phyloP scores from a whole-genome alignment of 2,329 filamentous ascomycete species.

The Teratosphaeria epicoccoides region DNA sequence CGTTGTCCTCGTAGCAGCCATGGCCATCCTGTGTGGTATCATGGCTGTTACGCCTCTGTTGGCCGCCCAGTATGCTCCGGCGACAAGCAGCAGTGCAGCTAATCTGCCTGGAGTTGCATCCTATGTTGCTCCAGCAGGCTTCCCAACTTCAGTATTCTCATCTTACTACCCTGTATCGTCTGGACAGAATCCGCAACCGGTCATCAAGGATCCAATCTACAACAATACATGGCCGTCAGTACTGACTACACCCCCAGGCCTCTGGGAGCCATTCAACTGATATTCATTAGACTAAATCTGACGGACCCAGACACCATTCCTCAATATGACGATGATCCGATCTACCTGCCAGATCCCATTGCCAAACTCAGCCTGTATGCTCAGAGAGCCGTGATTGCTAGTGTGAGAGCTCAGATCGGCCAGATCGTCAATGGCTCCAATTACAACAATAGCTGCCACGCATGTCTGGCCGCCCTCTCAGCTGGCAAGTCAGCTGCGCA shows the following conservation, averaged over 20 bases:
- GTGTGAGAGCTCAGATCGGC: slow-evolving; percentile 35
- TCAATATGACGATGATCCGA: slow-evolving; percentile 37
- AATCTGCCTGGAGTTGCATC: slow-evolving; percentile 6
- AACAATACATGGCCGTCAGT: slow-evolving; percentile 37
- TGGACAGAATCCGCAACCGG: slow-evolving; percentile 44
- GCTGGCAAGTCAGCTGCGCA: slow-evolving; percentile 42
- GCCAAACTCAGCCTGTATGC: slow-evolving; percentile 34
- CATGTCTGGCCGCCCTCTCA: slow-evolving; percentile 42
- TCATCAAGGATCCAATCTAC: slow-evolving; percentile 43
- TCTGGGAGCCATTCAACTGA: not conserved
- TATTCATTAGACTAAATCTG: slow-evolving; percentile 35
- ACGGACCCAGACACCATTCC: slow-evolving; percentile 45
- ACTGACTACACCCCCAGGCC: not conserved
- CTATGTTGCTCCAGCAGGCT: slow-evolving; percentile 9
- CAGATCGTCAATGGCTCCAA: slow-evolving; percentile 31
- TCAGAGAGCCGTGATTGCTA: slow-evolving; percentile 33
- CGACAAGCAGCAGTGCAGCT: not conserved
- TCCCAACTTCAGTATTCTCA: slow-evolving; percentile 10
- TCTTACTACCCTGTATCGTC: slow-evolving; percentile 28
- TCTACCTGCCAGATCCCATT: slow-evolving; percentile 39
- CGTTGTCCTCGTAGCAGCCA: not conserved
- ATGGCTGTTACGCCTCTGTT: slow-evolving; percentile 5
- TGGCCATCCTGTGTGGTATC: slow-evolving; percentile 1
- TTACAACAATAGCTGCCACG: slow-evolving; percentile 38
- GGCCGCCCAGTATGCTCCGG: slow-evolving; percentile 6